Conservation (phyloP, 805 yeast genomes). For the Candida odintsovae region DNA sequence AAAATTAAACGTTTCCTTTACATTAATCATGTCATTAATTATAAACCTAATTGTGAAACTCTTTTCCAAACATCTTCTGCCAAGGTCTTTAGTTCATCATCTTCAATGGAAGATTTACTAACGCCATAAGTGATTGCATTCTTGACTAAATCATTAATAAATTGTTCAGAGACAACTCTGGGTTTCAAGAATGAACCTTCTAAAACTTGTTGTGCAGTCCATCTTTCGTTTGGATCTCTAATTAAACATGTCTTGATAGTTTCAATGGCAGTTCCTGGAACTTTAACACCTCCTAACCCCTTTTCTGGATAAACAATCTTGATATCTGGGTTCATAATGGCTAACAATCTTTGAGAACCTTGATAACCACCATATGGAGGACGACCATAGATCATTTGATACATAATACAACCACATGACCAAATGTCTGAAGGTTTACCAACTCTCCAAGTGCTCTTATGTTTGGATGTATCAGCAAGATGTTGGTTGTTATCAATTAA, state of each 20-base stretch:
- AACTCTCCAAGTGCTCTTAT: constrained; percentile 52
- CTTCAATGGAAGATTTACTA: constrained; percentile 36
- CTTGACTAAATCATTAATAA: constrained; percentile 64
- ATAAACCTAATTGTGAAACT: constrained; percentile 22
- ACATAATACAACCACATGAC: constrained; percentile 96
- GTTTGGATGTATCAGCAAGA: constrained; percentile 12
- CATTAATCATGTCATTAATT: not conserved
- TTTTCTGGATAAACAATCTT: constrained; percentile 58
- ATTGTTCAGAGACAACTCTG: constrained; percentile 58
- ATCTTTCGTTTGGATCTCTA: constrained; percentile 63
- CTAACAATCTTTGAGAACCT: constrained; percentile 72
- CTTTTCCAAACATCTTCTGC: constrained; percentile 57
- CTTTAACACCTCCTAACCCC: constrained; percentile 56
- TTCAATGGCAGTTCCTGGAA: constrained; percentile 65
- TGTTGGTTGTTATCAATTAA: constrained; percentile 50
- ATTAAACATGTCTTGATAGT: constrained; percentile 66
- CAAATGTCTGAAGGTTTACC: constrained; percentile 96
- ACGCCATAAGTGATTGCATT: constrained; percentile 75
- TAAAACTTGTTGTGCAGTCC: constrained; percentile 58
- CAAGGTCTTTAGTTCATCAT: constrained; percentile 39
- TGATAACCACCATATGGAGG: constrained; percentile 83
- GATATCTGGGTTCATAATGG: constrained; percentile 81
- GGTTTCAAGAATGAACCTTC: constrained; percentile 68
- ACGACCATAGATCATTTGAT: constrained; percentile 90
- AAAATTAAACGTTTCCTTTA: no score